Evolutionary conservation across 139 green algal species (phyloP).

Genomic region (Closterium sp.): DNA sequence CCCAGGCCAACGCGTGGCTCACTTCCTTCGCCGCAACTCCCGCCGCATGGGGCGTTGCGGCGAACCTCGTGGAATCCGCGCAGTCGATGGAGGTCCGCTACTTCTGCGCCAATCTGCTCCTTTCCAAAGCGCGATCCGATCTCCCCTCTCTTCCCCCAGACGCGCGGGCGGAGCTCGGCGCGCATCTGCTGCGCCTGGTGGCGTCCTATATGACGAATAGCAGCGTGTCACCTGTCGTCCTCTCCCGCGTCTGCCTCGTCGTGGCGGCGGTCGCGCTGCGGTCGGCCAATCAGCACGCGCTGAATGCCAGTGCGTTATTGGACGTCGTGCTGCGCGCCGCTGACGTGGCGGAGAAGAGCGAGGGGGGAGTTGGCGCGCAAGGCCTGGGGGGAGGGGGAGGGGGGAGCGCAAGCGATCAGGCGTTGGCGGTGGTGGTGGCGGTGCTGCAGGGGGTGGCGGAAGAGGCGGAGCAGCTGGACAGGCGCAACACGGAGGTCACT

Average conservation of each 20-base stretch:
- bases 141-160: neutral
- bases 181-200: neutral
- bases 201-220: slow-evolving; percentile 12
- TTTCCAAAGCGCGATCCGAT: slow-evolving; percentile 21
- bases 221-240: slow-evolving; percentile 18
- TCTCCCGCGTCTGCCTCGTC: slow-evolving; percentile 27
- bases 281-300: neutral
- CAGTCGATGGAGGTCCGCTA: slow-evolving; percentile 23
- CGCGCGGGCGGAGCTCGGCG: neutral
- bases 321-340: neutral
- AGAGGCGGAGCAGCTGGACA: slow-evolving; percentile 25
- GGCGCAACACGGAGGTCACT: neutral
- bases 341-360: neutral
- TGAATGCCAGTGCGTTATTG: neutral
- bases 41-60: slow-evolving; percentile 8
- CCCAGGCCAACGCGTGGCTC: slow-evolving; percentile 22
- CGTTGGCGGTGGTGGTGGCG: slow-evolving; percentile 22
- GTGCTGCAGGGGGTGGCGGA: slow-evolving; percentile 31
- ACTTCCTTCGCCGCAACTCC: slow-evolving; percentile 1
- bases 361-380: neutral
- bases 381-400: neutral
- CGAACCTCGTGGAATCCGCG: slow-evolving; percentile 6
- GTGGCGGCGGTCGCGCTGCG: slow-evolving; percentile 29
- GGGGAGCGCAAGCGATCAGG: neutral
- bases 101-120: slow-evolving; percentile 41